Percentiles rank a stretch among this genome's conserved stretches.
phyloP scores from a whole-genome alignment of 2,329 filamentous ascomycete species.

The Apiospora saccharicola region DNA sequence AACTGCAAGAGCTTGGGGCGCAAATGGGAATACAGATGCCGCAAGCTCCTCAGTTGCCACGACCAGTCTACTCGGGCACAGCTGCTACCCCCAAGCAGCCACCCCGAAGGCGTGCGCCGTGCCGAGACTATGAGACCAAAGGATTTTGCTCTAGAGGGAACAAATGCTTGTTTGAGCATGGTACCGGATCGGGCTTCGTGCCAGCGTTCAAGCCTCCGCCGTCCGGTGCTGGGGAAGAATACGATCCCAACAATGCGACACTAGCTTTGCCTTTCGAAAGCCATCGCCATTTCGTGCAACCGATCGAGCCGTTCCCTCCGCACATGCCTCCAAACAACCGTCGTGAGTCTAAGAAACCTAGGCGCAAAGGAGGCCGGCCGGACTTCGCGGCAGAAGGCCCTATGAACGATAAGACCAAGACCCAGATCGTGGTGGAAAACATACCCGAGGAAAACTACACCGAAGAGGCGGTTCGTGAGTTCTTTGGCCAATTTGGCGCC shows the following conservation, averaged over 20 bases:
- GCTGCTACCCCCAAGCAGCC: constrained; percentile 32
- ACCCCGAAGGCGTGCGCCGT: constrained; percentile 57
- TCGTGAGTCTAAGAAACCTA: constrained; percentile 45
- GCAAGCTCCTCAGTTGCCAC: constrained; percentile 46
- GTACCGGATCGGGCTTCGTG: constrained; percentile 55
- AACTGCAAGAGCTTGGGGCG: constrained; percentile 66
- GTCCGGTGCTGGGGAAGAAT: constrained; percentile 52
- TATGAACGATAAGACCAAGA: constrained; percentile 67
- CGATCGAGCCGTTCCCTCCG: constrained; percentile 30
- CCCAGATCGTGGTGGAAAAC: constrained; percentile 76
- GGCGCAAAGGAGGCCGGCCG: constrained; percentile 54
- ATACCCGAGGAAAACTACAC: constrained; percentile 76
- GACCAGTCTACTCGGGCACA: constrained; percentile 40
- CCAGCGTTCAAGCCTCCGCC: constrained; percentile 42
- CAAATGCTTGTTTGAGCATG: constrained; percentile 75
- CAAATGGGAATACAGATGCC: constrained; percentile 57
- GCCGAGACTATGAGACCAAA: constrained; percentile 75
- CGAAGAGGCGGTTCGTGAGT: constrained; percentile 70
- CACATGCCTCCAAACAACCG: constrained; percentile 35
- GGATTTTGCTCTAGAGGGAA: constrained; percentile 75
- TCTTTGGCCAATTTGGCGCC: constrained; percentile 76
- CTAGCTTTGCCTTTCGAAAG: constrained; percentile 33
- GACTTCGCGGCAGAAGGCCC: constrained; percentile 71
- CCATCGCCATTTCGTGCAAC: constrained; percentile 28
- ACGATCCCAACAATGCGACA: constrained; percentile 64